Conservation (phyloP, 2,329 filamentous ascomycete genomes). For the Meredithiella fracta region DNA sequence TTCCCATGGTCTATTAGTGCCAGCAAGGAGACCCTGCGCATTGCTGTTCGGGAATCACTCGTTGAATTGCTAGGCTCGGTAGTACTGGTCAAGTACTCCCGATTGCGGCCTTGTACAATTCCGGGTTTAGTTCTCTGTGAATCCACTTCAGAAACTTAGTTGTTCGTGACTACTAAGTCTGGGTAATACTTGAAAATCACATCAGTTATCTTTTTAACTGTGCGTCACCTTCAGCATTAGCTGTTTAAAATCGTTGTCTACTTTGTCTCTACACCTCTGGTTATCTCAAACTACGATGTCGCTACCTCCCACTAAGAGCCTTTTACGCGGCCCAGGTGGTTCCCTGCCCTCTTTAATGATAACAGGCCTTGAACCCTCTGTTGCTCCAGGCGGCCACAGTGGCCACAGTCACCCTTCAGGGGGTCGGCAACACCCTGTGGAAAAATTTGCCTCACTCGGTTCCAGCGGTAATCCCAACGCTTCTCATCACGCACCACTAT, state of each 20-base stretch:
- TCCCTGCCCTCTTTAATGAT: slow-evolving; percentile 10
- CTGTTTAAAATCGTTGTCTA: neutral
- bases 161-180: neutral
- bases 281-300: slow-evolving; percentile 4
- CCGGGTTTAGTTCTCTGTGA: too few relatives aligned
- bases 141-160: too few relatives aligned
- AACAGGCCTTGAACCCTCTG: slow-evolving; percentile 4
- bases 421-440: neutral
- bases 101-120: neutral
- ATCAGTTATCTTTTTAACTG: too few relatives aligned
- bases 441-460: slow-evolving; percentile 14
- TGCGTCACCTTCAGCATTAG: slow-evolving; percentile 1
- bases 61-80: neutral
- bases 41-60: neutral
- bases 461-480: neutral
- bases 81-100: slow-evolving; percentile 9
- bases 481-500: too few relatives aligned
- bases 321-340: slow-evolving; percentile 7
- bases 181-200: neutral
- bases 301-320: slow-evolving; percentile 11
- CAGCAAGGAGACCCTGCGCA: neutral
- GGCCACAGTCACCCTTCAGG: slow-evolving; percentile 3
- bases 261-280: slow-evolving; percentile 4
- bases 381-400: slow-evolving; percentile 3
- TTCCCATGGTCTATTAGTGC: neutral